Base-by-base conservation (phyloP, 176 grass and related monocot genomes). In the Cenchrus americanus region DNA sequence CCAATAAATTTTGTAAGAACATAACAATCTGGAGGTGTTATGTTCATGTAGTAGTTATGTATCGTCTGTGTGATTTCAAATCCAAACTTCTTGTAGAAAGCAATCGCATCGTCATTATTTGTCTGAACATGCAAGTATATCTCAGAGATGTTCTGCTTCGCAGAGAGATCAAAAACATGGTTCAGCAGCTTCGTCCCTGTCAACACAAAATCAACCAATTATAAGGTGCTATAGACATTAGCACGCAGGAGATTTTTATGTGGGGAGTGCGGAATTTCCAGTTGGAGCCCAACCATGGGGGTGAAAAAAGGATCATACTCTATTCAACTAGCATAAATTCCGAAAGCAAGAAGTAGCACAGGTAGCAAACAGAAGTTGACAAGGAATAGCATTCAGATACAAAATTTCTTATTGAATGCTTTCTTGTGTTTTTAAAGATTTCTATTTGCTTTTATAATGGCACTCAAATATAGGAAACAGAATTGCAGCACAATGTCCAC, bases 91-190 rank as follows among this genome's bases (percentile, higher is more conserved):
- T 94, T 99, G 77, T 96, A 99, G 73, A 96, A 99, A 69, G 81
- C 71, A 75, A 96, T 94, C 32, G 93, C 97, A 62, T 96, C 97
- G 0, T 91, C 93, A 14, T 99, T 99, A 62, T 96, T 99, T 76
- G 97, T 99, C 87, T 96, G 97, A 86, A 96, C 97, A 76, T 99
- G 93, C 88, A 99, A 90, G 86, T 96, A 99, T 61, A 99, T 91
- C 76, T 94, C 91, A 0, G 81, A 84, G 37, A 99, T 91, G 74
- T 94, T 99, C 77, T 96, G 91, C 86, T 92, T 94, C 42, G 72
- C 81, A 62, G 82, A 96, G 18, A 99, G 87, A 79, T 99, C 89
- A 24, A 99, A 75, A 18, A 94, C 91, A 87, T 96, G 91, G 22
- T 89, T 88, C 81, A 96, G 73, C 81, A 99, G 73, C 51, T 94